Evolutionary conservation across 148 eudicot species (phyloP), one percentile per base, ranked within the genome.

Genomic region (Talinum fruticosum): DNA sequence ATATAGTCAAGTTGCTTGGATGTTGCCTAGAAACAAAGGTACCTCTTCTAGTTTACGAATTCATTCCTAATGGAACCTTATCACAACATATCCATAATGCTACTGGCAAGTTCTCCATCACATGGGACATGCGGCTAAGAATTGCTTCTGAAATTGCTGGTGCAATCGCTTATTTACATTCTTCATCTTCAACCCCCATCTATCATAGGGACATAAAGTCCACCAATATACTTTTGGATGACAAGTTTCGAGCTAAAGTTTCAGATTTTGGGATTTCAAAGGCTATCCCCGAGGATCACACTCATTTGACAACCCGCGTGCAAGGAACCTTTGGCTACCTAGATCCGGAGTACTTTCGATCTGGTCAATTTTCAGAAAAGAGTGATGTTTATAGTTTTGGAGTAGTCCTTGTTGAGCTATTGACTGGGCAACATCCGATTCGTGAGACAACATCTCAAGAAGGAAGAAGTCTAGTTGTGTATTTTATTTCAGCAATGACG

Each of bases 121-220:
- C 83, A 29, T 85, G 88, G 88, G 69, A 81, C 0, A 73, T 83
- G 15, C 82, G 85, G 6, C 82, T 83, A 19, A 59, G 72, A 4
- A 83, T 85, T 41, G 86, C 88, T 35, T 32, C 2, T 12, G 85
- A 85, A 33, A 77, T 83, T 8, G 85, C 87, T 13, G 64, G 53
- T 29, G 87, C 83, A 16, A 82, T 85, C 34, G 77, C 85, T 19
- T 80, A 82, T 59, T 80, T 82, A 30, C 87, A 85, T 69, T 82
- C 85, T 0, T 72, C 61, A 1, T 79, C 38, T 73, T 68, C 80
- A 34, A 83, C 83, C 0, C 83, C 87, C 2, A 82, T 85, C 3
- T 85, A 82, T 30, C 87, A 85, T 67, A 54, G 87, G 41, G 87
- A 85, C 28, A 78, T 85, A n/a, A 85, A 82, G 47, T 79, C 87